phyloP scores from a whole-genome alignment of 2,329 filamentous ascomycete species.

The Colletotrichum australisinense region DNA sequence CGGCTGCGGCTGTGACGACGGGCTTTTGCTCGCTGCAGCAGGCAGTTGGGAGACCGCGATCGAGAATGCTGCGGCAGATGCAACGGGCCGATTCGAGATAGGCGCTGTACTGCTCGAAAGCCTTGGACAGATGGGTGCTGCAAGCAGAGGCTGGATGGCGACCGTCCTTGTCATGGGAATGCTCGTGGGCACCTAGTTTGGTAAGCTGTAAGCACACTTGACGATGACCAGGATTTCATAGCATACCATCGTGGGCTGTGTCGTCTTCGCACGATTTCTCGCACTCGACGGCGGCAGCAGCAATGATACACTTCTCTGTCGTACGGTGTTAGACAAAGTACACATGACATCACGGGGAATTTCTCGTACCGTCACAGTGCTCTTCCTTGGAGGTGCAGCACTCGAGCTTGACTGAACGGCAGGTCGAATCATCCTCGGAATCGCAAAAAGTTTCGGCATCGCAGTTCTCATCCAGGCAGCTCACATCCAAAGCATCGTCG shows the following conservation, averaged over 20 bases:
- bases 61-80: constrained; percentile 49
- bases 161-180: constrained; percentile 43
- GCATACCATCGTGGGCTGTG: constrained; percentile 39
- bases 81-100: constrained; percentile 51
- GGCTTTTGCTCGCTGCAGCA: constrained; percentile 40
- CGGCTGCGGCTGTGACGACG: constrained; percentile 7
- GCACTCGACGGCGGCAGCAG: constrained; percentile 45
- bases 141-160: constrained; percentile 43
- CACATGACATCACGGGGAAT: background rate
- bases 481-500: background rate
- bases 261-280: constrained; percentile 43
- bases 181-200: constrained; percentile 37
- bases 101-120: constrained; percentile 48
- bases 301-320: constrained; percentile 46
- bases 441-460: constrained; percentile 37
- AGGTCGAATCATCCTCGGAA: constrained; percentile 27
- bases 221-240: constrained; percentile 1
- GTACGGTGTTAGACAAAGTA: constrained; percentile 3
- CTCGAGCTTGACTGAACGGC: constrained; percentile 34
- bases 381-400: constrained; percentile 44
- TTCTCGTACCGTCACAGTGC: constrained; percentile 40
- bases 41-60: constrained; percentile 40
- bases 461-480: constrained; percentile 26
- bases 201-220: background rate
- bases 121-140: constrained; percentile 44